phyloP scores from a whole-genome alignment of 2,329 filamentous ascomycete species.

The Colletotrichum cuscutae region DNA sequence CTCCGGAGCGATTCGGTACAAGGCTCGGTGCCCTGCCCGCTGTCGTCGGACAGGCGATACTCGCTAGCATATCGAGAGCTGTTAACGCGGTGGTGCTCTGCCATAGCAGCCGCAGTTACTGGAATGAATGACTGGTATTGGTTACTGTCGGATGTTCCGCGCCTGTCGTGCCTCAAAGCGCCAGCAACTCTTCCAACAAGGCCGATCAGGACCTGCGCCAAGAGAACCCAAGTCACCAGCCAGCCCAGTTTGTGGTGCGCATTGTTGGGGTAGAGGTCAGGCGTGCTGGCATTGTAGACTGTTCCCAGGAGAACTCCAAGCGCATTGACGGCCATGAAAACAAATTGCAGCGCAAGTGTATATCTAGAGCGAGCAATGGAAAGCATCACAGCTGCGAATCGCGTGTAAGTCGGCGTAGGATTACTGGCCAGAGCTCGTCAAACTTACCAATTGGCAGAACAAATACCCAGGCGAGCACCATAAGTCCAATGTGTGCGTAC shows the following conservation, averaged over 20 bases:
- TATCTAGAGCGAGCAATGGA: conserved; percentile 83
- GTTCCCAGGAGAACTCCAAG: conserved; percentile 72
- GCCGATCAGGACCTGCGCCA: conserved; percentile 76
- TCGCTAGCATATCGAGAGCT: conserved; percentile 15
- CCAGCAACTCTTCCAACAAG: conserved; percentile 71
- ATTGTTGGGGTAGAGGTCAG: conserved; percentile 87
- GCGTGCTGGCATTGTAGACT: conserved; percentile 83
- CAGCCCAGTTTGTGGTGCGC: conserved; percentile 91
- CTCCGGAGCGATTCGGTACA: conserved; percentile 75
- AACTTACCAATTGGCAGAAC: conserved; percentile 76
- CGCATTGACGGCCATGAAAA: conserved; percentile 72
- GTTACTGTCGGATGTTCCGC: conserved; percentile 38
- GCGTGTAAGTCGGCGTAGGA: conserved; percentile 14
- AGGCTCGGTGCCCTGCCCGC: conserved; percentile 78
- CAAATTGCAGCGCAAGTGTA: conserved; percentile 74
- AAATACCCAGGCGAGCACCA: conserved; percentile 78
- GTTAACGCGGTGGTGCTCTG: conserved; percentile 57
- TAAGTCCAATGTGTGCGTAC: conserved; percentile 76
- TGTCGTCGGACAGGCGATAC: conserved; percentile 75
- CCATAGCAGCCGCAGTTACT: conserved; percentile 65
- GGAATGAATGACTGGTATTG: conserved; percentile 72
- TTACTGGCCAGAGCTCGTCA: neutral
- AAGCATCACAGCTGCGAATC: conserved; percentile 78
- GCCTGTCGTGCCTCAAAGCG: conserved; percentile 2
- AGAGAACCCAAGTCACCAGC: conserved; percentile 79